phyloP scores from a whole-genome alignment of 1,139 yeast genomes.

The Eremothecium sinecaudum region DNA sequence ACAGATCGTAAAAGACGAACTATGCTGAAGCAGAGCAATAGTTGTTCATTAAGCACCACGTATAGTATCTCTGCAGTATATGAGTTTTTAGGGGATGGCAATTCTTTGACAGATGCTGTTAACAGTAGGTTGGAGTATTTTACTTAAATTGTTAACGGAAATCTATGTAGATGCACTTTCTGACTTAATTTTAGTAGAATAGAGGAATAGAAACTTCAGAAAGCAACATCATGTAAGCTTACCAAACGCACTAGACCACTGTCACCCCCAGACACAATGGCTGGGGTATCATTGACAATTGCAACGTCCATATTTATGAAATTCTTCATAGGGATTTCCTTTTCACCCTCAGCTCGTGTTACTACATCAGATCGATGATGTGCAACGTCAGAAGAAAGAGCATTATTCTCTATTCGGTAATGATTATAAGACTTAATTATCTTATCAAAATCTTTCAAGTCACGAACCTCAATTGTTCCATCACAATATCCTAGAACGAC shows the following conservation, averaged over 20 bases:
- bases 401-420: constrained; percentile 7
- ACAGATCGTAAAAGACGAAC: no score
- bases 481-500: constrained; percentile 21
- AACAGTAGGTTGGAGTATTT: no score
- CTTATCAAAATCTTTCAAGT: constrained; percentile 15
- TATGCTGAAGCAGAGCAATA: no score
- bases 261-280: constrained; percentile 16
- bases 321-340: constrained; percentile 7
- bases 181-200: no score
- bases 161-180: no score
- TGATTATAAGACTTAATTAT: constrained; percentile 15
- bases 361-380: constrained; percentile 7
- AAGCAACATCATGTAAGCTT: constrained; percentile 5
- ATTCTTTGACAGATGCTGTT: no score
- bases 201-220: no score
- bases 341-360: constrained; percentile 5
- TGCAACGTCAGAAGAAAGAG: constrained; percentile 2
- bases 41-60: no score
- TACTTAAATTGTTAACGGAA: no score
- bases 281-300: constrained; percentile 10
- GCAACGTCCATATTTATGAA: constrained; percentile 9
- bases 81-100: no score
- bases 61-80: no score
- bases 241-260: constrained; percentile 14
- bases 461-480: constrained; percentile 22